Evolutionary conservation across 345 rosid genomes (phyloP).

Genomic region (Mallotus nudiflorus): DNA sequence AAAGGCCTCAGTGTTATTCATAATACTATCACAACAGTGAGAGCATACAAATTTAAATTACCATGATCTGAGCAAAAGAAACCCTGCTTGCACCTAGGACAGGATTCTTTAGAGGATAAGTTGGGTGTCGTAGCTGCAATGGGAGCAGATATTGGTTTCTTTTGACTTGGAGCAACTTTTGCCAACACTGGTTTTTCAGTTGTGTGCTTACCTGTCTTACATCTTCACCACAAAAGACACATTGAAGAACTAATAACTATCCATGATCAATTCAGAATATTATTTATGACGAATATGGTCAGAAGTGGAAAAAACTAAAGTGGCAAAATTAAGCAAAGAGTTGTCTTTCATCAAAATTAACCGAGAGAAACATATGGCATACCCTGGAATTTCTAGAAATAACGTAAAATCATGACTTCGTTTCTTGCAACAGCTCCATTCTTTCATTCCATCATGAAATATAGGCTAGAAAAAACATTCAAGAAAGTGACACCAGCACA

Average conservation of each 20-base stretch:
- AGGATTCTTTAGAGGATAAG: slow-evolving; percentile 57
- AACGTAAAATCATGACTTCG: slow-evolving; percentile 87
- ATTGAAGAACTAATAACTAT: slow-evolving; percentile 3
- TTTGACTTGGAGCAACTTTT: slow-evolving; percentile 43
- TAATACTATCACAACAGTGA: neutral
- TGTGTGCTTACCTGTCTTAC: slow-evolving; percentile 93
- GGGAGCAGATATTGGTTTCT: slow-evolving; percentile 35
- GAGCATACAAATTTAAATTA: slow-evolving; percentile 22
- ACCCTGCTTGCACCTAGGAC: slow-evolving; percentile 88
- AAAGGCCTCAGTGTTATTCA: neutral
- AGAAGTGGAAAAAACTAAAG: neutral
- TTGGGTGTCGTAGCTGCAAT: slow-evolving; percentile 34
- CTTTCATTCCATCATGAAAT: slow-evolving; percentile 95
- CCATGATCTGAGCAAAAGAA: slow-evolving; percentile 98
- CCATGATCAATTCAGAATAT: neutral
- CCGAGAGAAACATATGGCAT: slow-evolving; percentile 13
- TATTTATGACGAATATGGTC: neutral
- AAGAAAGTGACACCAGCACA: neutral
- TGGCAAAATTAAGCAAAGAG: neutral
- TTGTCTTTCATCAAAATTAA: neutral
- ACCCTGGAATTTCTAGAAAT: slow-evolving; percentile 93
- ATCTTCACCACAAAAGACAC: slow-evolving; percentile 51
- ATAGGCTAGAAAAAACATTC: slow-evolving; percentile 55
- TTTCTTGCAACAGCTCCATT: slow-evolving; percentile 99
- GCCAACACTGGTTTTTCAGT: slow-evolving; percentile 76